Conservation (phyloP, 2,329 filamentous ascomycete species). For the Arthrinium puccinioides region DNA sequence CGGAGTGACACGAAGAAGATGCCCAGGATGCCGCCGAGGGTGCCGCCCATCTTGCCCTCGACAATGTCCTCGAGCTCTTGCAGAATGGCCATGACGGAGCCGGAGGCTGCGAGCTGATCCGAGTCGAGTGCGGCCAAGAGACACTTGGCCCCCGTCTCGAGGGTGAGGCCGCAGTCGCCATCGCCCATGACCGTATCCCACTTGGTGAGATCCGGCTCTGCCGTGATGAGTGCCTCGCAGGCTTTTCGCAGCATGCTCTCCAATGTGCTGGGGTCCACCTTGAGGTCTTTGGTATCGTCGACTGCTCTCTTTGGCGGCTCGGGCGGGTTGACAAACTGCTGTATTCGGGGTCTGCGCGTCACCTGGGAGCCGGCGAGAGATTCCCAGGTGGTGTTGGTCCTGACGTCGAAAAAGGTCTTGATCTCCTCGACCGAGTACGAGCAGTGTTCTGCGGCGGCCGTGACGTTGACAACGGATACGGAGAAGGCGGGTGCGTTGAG, state of each 20-base stretch:
- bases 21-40: conserved; percentile 23
- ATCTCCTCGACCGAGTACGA: conserved; percentile 44
- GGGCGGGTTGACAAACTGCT: conserved; percentile 34
- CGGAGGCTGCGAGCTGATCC: conserved; percentile 26
- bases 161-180: conserved; percentile 58
- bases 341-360: conserved; percentile 22
- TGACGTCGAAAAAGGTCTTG: conserved; percentile 56
- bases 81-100: conserved; percentile 40
- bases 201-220: conserved; percentile 55
- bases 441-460: conserved; percentile 35
- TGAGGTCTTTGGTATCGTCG: conserved; percentile 32
- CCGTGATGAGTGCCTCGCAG: conserved; percentile 44
- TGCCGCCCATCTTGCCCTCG: conserved; percentile 45
- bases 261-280: conserved; percentile 43
- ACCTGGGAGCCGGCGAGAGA: conserved; percentile 40
- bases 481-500: conserved; percentile 67
- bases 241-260: conserved; percentile 48
- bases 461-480: conserved; percentile 56
- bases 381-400: conserved; percentile 51
- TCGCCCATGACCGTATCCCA: conserved; percentile 60
- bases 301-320: conserved; percentile 26
- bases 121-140: conserved; percentile 39
- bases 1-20: conserved; percentile 40
- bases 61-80: conserved; percentile 45
- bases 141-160: conserved; percentile 43